Evolutionary conservation across 768 basidiomycete species (phyloP).

Genomic region (Crepidotus variabilis): DNA sequence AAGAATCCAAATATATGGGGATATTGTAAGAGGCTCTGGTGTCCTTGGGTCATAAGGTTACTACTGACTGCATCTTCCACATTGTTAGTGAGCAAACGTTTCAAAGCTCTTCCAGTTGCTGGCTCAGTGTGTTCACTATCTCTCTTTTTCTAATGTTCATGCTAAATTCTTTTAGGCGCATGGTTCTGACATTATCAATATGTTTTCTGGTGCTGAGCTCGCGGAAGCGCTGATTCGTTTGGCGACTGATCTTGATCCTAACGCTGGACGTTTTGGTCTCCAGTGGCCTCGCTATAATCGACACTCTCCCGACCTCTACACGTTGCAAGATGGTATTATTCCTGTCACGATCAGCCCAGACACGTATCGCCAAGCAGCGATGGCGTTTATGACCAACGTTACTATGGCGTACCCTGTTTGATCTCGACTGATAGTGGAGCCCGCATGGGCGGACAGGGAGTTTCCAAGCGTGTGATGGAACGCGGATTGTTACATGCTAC

Average conservation of each 20-base stretch:
- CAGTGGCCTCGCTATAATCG: slow-evolving; percentile 15
- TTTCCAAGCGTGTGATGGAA: no score
- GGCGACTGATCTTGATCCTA: slow-evolving; percentile 18
- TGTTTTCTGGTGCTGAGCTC: slow-evolving; percentile 35
- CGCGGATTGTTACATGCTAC: no score
- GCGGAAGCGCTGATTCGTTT: slow-evolving; percentile 41
- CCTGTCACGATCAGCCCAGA: slow-evolving; percentile 17
- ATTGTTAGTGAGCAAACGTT: slow-evolving; percentile 38
- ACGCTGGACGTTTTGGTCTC: background rate
- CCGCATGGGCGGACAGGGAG: no score
- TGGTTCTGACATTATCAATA: slow-evolving; percentile 31
- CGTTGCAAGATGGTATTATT: slow-evolving; percentile 17
- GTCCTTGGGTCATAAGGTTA: background rate
- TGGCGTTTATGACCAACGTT: slow-evolving; percentile 18
- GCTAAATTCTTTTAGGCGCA: slow-evolving; percentile 31
- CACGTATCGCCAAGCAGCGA: slow-evolving; percentile 17
- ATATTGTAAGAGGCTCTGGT: slow-evolving; percentile 26
- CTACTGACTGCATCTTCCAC: background rate
- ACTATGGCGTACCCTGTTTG: slow-evolving; percentile 6
- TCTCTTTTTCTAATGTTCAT: background rate
- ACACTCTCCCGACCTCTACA: slow-evolving; percentile 19
- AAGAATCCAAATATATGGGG: slow-evolving; percentile 36
- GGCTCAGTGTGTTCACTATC: slow-evolving; percentile 34
- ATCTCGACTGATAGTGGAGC: background rate
- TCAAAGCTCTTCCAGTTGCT: slow-evolving; percentile 35